phyloP scores from a whole-genome alignment of 441 rosid species.

The Euphorbia schlechtendalii region DNA sequence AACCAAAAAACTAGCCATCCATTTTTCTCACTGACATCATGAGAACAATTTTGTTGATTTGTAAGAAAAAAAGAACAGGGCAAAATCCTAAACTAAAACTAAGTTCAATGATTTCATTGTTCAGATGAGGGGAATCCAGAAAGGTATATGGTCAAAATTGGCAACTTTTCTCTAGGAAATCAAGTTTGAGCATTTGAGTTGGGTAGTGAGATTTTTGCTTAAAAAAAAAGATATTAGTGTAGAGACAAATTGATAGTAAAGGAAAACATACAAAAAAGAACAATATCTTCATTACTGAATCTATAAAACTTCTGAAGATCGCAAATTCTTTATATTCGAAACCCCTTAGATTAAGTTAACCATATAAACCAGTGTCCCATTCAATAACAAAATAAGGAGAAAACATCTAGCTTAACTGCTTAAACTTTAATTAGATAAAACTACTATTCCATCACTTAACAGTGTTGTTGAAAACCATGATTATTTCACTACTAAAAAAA shows the following conservation, averaged over 20 bases:
- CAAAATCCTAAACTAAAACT: not conserved
- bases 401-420: not conserved
- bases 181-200: not conserved
- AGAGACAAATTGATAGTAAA: not conserved
- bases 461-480: not conserved
- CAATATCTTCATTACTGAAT: not conserved
- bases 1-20: not conserved
- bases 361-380: not conserved
- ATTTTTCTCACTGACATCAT: not conserved
- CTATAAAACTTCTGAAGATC: not conserved
- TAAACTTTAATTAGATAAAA: not conserved
- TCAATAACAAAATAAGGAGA: not conserved
- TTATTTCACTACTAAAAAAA: conserved; percentile 1
- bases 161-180: not conserved
- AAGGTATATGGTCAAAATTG: too few species aligned
- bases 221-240: not conserved
- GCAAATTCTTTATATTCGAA: not conserved
- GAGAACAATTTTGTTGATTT: not conserved
- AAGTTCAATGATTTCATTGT: conserved; percentile 6
- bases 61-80: not conserved
- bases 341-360: not conserved
- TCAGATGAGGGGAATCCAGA: too few species aligned
- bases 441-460: not conserved
- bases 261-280: not conserved
- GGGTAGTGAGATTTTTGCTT: not conserved